Evolutionary conservation across 2,329 filamentous ascomycete species (phyloP), one percentile per base, ranked within the genome.

Genomic region (Diaporthe destruens): DNA sequence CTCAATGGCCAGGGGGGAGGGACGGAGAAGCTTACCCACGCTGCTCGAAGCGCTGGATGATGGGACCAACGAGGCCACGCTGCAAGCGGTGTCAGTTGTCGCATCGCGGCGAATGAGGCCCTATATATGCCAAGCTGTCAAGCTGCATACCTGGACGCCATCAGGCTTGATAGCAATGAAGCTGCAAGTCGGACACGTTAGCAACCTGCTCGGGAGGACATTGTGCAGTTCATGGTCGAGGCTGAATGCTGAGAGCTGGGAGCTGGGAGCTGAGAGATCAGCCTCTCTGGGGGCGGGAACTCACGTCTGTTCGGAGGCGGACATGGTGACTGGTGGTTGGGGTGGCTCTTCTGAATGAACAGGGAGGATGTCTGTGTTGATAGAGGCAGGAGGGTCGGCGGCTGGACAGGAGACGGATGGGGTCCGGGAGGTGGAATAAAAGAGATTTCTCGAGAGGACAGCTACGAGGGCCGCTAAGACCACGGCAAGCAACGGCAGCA

Each of bases 131-230:
- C 36, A 14, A 29, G 2, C 5, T 51, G 54, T 67, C 74, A 29
- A 29, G 29, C 29, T 29, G 29, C 87, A 79, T 92, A 97, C 95
- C 92, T 98, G 96, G 88, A 98, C 96, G 86, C 96, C 96, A 88
- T 98, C 96, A 81, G 96, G 96, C 95, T 99, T 99, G 91, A 99
- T 94, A 84, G 96, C 96, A 91, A 98, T 98, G 94, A 98, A 98
- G 89, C 96, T 98, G 82, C 79, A 79, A 71, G 55, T 14, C 12
- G 74, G 72, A 53, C 14, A 36, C 32, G 68, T 77, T 56, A 76
- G 73, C 57, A 61, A 66, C 53, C 44, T 65, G 67, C 18, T 23
- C 16, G 14, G 7, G 32, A 20, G 2, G 20, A 29, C 16, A 29
- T 44, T 4, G 71, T 74, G 74, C 75, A 73, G 74, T 75, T 75